Conservation (phyloP, 1,284 basidiomycete species). For the Austropuccinia psidii region DNA sequence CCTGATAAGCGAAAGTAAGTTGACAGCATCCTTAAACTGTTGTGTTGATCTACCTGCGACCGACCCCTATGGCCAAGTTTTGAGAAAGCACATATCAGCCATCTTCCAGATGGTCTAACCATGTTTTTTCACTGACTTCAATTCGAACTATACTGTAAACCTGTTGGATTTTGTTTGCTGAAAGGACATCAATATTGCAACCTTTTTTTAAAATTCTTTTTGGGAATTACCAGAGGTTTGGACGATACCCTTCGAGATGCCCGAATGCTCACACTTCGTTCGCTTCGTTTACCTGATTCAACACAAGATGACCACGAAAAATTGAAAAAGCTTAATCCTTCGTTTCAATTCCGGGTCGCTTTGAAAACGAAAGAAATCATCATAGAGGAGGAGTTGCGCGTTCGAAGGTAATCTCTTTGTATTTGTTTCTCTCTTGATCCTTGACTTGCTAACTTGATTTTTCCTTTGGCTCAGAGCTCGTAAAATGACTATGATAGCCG, state of each 20-base stretch:
- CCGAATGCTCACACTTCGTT: slow-evolving; percentile 7
- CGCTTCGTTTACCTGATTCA: slow-evolving; percentile 6
- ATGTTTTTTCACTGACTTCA: slow-evolving; percentile 13
- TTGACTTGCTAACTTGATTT: not conserved
- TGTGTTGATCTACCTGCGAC: not conserved
- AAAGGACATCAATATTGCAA: not conserved
- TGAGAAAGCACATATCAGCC: too few species aligned
- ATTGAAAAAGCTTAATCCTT: not conserved
- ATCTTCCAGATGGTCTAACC: not conserved
- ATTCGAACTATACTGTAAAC: not conserved
- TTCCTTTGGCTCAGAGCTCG: slow-evolving; percentile 5
- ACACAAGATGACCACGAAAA: slow-evolving; percentile 14
- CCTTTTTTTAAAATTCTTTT: not conserved
- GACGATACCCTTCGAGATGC: slow-evolving; percentile 31
- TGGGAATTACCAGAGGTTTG: not conserved
- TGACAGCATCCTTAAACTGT: not conserved
- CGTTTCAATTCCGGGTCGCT: slow-evolving; percentile 12
- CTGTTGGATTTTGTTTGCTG: not conserved
- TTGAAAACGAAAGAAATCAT: slow-evolving; percentile 33
- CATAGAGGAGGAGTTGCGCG: slow-evolving; percentile 30
- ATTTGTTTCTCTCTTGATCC: not conserved
- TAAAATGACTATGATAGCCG: slow-evolving; percentile 36
- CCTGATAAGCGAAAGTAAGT: slow-evolving; percentile 31
- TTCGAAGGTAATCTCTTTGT: slow-evolving; percentile 2
- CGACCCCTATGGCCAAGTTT: not conserved